A percentile compares a stretch with the other conserved stretches of the same genome.
Conservation (phyloP, 768 basidiomycete species). For the Collybia nuda region DNA sequence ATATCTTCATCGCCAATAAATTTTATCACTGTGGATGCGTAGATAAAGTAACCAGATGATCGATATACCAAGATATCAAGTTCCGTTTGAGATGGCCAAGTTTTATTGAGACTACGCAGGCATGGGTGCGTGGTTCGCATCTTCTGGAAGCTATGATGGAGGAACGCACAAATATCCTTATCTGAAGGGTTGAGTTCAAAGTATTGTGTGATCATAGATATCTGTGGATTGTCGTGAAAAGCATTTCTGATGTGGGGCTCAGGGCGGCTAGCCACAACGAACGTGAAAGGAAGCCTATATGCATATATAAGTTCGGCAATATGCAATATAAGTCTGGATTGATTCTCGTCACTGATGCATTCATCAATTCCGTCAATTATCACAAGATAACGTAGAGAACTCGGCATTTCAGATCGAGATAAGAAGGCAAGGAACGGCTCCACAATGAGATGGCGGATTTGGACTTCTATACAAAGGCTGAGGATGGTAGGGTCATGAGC, state of each 20-base stretch:
- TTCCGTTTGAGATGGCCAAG: not conserved
- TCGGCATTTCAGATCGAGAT: not conserved
- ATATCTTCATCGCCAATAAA: not conserved
- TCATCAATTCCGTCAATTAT: slow-evolving; percentile 8
- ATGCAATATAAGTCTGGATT: not conserved
- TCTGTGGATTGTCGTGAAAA: not conserved
- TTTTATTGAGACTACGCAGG: not conserved
- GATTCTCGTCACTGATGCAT: not conserved
- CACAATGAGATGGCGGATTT: not conserved
- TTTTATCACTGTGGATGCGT: not conserved
- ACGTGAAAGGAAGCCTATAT: not conserved
- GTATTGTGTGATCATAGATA: not conserved
- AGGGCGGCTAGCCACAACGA: not conserved
- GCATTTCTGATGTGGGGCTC: not conserved
- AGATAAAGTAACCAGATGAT: not conserved
- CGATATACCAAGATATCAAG: not conserved
- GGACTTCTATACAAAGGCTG: not conserved
- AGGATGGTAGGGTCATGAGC: not conserved
- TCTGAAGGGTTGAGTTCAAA: not conserved
- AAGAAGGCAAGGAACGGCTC: not conserved
- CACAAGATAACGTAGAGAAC: not conserved
- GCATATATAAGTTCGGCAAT: not conserved
- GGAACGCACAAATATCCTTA: not conserved
- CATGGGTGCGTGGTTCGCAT: not conserved
- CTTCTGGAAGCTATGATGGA: not conserved